These are phyloP conservation scores for Sindora glabra DNA, from an alignment of 306 rosid species.

Conservation along the genomic window DNA sequence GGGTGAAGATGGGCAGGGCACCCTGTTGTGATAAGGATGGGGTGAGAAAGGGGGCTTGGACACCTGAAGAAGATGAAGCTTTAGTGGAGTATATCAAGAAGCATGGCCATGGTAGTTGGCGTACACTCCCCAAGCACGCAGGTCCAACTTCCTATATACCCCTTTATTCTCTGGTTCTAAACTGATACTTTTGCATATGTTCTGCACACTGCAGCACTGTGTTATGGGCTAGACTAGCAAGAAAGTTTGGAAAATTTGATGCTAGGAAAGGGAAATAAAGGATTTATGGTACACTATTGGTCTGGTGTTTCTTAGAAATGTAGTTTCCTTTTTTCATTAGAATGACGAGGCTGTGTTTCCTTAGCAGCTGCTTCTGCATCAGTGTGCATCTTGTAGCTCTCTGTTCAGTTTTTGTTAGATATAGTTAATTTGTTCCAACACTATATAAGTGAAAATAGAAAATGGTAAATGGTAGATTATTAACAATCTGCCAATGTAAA, in stretches of 20 bases:
- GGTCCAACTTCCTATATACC: conserved; percentile 6
- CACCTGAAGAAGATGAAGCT: conserved; percentile 45
- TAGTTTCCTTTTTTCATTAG: neutral
- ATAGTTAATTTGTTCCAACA: neutral
- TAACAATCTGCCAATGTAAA: neutral
- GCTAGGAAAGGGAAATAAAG: neutral
- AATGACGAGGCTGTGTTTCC: neutral
- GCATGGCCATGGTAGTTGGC: conserved; percentile 52
- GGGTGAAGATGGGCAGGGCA: conserved; percentile 31
- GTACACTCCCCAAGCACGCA: conserved; percentile 49
- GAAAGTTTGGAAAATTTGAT: neutral
- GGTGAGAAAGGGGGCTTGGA: conserved; percentile 45
- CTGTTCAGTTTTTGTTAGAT: too few species aligned
- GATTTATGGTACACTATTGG: neutral
- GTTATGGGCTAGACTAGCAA: neutral
- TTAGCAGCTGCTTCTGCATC: neutral
- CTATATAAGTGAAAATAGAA: neutral
- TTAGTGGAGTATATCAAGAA: conserved; percentile 35
- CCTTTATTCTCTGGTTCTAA: neutral
- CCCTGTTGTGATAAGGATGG: conserved; percentile 50
- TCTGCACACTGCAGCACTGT: too few species aligned
- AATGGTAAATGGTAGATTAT: neutral
- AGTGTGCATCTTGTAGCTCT: too few species aligned
- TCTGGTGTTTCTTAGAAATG: neutral
- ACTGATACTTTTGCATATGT: neutral